A percentile compares a stretch with the other conserved stretches of the same genome.
phyloP scores from a whole-genome alignment of 2,329 filamentous ascomycete genomes.

The Pseudogymnoascus sp. region DNA sequence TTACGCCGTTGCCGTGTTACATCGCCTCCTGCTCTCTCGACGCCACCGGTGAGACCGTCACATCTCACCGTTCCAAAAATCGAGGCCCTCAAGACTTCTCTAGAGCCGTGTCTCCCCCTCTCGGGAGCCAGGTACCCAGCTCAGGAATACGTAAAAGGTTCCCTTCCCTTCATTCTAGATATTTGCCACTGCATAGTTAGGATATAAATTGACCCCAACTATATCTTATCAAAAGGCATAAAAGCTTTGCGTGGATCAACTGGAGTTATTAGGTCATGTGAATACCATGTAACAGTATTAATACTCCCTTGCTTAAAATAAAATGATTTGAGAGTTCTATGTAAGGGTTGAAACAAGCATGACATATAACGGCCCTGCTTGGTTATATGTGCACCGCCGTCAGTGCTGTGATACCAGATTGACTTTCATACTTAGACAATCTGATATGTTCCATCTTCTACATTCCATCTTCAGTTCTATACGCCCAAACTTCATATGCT shows the following conservation, averaged over 20 bases:
- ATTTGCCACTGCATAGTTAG: not conserved
- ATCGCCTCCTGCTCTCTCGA: not conserved
- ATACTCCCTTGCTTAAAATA: not conserved
- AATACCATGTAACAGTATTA: not conserved
- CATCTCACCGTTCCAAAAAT: not conserved
- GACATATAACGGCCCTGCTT: not conserved
- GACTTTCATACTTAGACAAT: not conserved
- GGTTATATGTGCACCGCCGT: not conserved
- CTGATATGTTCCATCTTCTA: not conserved
- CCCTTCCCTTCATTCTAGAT: not conserved
- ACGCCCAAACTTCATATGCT: too few species aligned
- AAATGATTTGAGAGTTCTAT: not conserved
- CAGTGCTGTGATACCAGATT: not conserved
- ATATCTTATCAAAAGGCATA: not conserved
- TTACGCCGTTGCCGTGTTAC: not conserved
- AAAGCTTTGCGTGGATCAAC: not conserved
- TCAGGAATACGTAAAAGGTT: not conserved
- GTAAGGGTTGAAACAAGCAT: not conserved
- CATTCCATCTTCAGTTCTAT: not conserved
- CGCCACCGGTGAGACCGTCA: not conserved
- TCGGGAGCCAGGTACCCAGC: not conserved
- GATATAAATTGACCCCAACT: not conserved
- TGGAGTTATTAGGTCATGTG: not conserved
- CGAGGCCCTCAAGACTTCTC: not conserved
- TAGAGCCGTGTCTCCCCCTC: not conserved